A percentile compares a stretch with the other conserved stretches of the same genome.
Evolutionary conservation across 768 basidiomycete species (phyloP).

Genomic region (Amanita thiersii): DNA sequence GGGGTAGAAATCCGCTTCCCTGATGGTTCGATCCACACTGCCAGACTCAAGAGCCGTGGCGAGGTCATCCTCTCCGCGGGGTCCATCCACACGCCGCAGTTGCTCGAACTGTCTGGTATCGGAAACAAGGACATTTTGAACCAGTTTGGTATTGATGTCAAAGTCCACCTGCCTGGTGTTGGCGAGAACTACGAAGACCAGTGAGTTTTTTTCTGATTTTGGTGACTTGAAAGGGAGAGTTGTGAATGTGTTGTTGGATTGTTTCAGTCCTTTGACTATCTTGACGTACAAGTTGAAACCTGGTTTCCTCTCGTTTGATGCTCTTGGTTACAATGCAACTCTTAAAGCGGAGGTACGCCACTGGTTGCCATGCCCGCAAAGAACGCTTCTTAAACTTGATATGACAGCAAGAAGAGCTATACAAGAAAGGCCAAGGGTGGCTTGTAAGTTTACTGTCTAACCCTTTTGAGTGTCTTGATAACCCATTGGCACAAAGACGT

Average conservation of each 20-base stretch:
- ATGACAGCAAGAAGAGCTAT: slow-evolving; percentile 21
- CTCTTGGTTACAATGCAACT: slow-evolving; percentile 19
- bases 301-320: slow-evolving; percentile 22
- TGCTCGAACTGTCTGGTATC: slow-evolving; percentile 51
- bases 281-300: slow-evolving; percentile 22
- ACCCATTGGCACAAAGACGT: slow-evolving; percentile 14
- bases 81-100: slow-evolving; percentile 30
- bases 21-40: slow-evolving; percentile 15
- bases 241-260: background rate
- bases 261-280: slow-evolving; percentile 18
- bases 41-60: slow-evolving; percentile 11
- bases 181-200: slow-evolving; percentile 33
- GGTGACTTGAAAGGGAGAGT: too few relatives aligned
- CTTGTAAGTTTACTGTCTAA: slow-evolving; percentile 14
- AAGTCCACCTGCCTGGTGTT: slow-evolving; percentile 47
- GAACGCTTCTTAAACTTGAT: background rate
- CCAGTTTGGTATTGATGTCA: slow-evolving; percentile 34
- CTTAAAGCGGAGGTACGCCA: slow-evolving; percentile 18
- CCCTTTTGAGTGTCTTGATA: background rate
- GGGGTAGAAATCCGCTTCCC: slow-evolving; percentile 20
- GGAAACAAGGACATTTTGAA: slow-evolving; percentile 46
- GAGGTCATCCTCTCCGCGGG: slow-evolving; percentile 24
- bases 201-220: slow-evolving; percentile 8
- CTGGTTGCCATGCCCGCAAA: background rate
- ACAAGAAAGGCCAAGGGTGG: slow-evolving; percentile 19